Conservation (phyloP, 441 rosid species). For the Cnidoscolus chayamansa region DNA sequence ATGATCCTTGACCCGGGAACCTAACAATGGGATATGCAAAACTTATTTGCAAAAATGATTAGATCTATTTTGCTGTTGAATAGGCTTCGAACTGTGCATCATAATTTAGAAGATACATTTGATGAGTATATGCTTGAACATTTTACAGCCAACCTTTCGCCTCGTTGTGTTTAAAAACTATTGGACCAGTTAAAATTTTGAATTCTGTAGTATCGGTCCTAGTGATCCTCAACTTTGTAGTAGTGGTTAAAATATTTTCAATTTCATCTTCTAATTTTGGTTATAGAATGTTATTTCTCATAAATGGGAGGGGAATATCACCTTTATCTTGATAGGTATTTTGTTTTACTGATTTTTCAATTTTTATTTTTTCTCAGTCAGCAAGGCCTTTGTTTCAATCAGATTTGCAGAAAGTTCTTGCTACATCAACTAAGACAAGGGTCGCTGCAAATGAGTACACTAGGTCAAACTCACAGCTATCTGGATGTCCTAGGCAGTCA, state of each 20-base stretch:
- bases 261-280: background rate
- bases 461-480: constrained; percentile 46
- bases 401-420: constrained; percentile 68
- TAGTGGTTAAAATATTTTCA: no score
- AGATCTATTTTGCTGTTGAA: background rate
- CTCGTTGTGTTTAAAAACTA: background rate
- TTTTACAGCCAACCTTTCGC: background rate
- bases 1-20: no score
- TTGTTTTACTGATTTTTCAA: background rate
- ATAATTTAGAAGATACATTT: background rate
- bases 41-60: background rate
- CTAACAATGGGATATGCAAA: background rate
- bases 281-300: background rate
- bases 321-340: no score
- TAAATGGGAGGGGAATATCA: background rate
- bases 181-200: background rate
- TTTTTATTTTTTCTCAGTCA: constrained; percentile 33
- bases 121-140: background rate
- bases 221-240: background rate
- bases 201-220: background rate
- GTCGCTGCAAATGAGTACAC: constrained; percentile 73
- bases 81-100: background rate
- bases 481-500: constrained; percentile 49
- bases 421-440: constrained; percentile 61
- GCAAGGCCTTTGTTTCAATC: constrained; percentile 67